Base-by-base conservation (phyloP, 495 filamentous ascomycete genomes). In the Podospora fimiseda region DNA sequence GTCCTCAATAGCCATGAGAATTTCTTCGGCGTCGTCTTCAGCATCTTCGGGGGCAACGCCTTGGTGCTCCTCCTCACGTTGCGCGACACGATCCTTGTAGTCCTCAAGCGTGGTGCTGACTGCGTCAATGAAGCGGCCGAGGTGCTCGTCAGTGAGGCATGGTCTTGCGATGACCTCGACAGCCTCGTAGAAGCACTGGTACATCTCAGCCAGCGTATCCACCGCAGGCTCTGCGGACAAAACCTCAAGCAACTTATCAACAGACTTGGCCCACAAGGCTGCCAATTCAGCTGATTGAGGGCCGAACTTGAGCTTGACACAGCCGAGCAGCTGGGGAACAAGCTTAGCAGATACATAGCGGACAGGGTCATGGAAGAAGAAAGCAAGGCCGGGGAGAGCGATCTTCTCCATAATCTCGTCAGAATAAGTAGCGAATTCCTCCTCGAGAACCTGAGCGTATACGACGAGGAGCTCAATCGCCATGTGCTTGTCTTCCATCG, bases 321-420 rank as follows among this genome's bases (percentile, higher is more conserved):
- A 87, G 67, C 90, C 95, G 11, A 99, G 81, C 11, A 99, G 87
- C 61, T 96, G 89, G 1, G 94, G 94, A 11, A 97, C 87, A 56
- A 91, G 81, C 70, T 95, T 96, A 5, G 94, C 94, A 9, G 94
- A 93, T 18, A 94, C 89, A 30, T 94, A 91, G 15, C 94, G 87
- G 39, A 97, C 94, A 1, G 93, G 90, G 69, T 99, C 94, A 67
- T 97, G 95, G 81, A 99, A 99, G 77, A 99, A 97, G 80, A 97
- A 99, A 3, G 89, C 87, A 18, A 99, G 80, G 1, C 94, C 90
- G 19, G 94, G 92, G 27, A 99, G 72, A 4, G 91, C 90, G 61
- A 97, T 93, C 68, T 94, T 93, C 68, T 93, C 90, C 88, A 96
- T 93, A 54, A 95, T 95, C 39, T 95, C 84, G 20, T 85, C 69